Conservation (phyloP, 805 yeast species). For the Teunomyces aglyptinius region DNA sequence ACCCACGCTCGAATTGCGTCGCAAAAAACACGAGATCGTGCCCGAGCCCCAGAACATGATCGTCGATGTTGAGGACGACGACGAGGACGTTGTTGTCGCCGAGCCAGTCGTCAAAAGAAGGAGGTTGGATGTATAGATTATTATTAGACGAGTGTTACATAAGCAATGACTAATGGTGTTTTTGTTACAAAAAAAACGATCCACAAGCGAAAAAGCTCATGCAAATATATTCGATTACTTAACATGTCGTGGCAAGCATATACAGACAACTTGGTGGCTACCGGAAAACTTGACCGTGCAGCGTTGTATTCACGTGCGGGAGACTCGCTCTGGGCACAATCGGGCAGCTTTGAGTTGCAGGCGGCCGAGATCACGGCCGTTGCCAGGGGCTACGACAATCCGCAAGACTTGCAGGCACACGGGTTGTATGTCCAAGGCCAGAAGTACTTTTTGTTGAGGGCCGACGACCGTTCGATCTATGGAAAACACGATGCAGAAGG, state of each 20-base stretch:
- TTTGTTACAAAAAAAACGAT: conserved; percentile 1
- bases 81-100: conserved; percentile 9
- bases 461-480: conserved; percentile 90
- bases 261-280: conserved; percentile 86
- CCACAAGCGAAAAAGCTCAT: not conserved
- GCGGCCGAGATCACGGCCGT: conserved; percentile 70
- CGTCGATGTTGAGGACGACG: conserved; percentile 10
- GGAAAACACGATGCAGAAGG: conserved; percentile 91
- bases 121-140: conserved; percentile 4
- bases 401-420: conserved; percentile 72
- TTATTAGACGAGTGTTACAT: not conserved
- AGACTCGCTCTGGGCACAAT: conserved; percentile 89
- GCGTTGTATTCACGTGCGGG: conserved; percentile 94
- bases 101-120: conserved; percentile 13
- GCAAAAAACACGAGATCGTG: conserved; percentile 10
- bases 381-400: conserved; percentile 77
- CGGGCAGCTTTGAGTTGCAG: conserved; percentile 62
- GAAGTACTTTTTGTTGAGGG: conserved; percentile 84
- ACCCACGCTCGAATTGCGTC: conserved; percentile 13
- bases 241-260: conserved; percentile 59
- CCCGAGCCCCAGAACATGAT: conserved; percentile 1
- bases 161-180: not conserved
- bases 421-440: conserved; percentile 85
- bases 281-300: conserved; percentile 88
- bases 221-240: not conserved